Base-by-base conservation (phyloP, 225 moss, liverwort and hornwort species). In the Pseudoscleropodium purum region DNA sequence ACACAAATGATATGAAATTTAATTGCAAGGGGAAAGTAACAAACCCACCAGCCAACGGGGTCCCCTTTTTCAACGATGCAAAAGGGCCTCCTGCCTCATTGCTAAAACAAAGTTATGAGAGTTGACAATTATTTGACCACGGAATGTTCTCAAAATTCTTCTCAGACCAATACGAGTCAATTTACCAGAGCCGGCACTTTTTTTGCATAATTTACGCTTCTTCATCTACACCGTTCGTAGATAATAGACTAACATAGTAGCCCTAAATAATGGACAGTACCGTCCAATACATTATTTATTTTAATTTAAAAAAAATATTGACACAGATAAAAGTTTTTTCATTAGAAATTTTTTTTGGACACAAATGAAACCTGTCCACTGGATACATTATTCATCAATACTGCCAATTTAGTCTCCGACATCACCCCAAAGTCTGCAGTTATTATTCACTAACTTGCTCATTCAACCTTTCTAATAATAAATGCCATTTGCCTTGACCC, bases 391-490 rank as follows among this genome's bases (percentile, higher is more conserved):
- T 36, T n/a, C 57, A 61, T 59, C 59, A 59, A 25, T 57, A 79
- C 7, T 57, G 15, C 7, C 15, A 56, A 79, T 57, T 79, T 19
- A 56, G 37, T 37, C 79, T 56, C 54, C 36, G 14, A 34, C 9
- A 7, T 5, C 37, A 54, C 37, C 9, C 25, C 7, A 17, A 30
- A 29, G 24, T 10, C 45, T 75, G 59, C 43, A 17, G 14, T 80
- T 30, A 52, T 52, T 17, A 23, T 59, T 47, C 23, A 66, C 78
- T 81, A 29, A 59, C 41, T 81, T 87, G 85, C 87, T 75, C 20
- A 33, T 85, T 90, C 90, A 90, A 89, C 47, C 39, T 80, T 92
- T 76, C 75, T 43, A 92, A 90, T 87, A 85, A 85, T 92, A 87
- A 87, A 66, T 87, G 34, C 73, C 57, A 34, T 61, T 87, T 59